Evolutionary conservation across 164 flowering plant species (phyloP), one percentile per base, ranked within the genome.

Genomic region (Macadamia tetraphylla): DNA sequence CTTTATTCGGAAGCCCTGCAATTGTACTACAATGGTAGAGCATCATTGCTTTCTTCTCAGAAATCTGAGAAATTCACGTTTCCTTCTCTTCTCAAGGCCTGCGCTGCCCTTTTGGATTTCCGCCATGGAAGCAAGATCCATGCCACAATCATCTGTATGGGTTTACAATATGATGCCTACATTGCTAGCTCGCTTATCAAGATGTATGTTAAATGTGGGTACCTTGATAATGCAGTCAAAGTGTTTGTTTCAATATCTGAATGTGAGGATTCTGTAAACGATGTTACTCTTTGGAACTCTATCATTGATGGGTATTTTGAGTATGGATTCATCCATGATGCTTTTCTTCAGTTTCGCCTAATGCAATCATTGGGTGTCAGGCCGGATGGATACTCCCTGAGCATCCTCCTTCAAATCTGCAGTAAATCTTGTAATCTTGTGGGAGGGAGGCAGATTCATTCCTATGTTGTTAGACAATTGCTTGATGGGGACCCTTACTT

Each of bases 31-130:
- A 53, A 53, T 53, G 35, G 29, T 31, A 62, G 49, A 9, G 14
- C 57, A 55, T 48, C 48, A n/a, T 32, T 62, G 9, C 42, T 30
- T 60, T 71, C 63, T 59, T 72, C 70, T 13, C 60, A 55, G 3
- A n/a, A 43, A 23, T 52, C 77, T 53, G 65, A 70, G 69, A 78
- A 66, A 40, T 81, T 76, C 83, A 70, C 79, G 40, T 75, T 78
- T 79, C 93, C 88, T 29, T 79, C 85, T 71, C 81, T 88, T 67
- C 83, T 88, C 73, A 88, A 83, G 59, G 82, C 87, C 61, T 85
- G 86, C 51, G 77, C 86, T 71, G 67, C 75, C 48, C 80, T 78
- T 10, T 71, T 79, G 1, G 66, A 77, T 52, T 79, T 75, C 42
- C 42, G 23, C 67, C 51, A 75, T 74, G 95, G 95, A 48, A 72